These are phyloP conservation scores for Truncatella angustata DNA, from an alignment of 2,329 filamentous ascomycete genomes.

Conservation along the genomic window DNA sequence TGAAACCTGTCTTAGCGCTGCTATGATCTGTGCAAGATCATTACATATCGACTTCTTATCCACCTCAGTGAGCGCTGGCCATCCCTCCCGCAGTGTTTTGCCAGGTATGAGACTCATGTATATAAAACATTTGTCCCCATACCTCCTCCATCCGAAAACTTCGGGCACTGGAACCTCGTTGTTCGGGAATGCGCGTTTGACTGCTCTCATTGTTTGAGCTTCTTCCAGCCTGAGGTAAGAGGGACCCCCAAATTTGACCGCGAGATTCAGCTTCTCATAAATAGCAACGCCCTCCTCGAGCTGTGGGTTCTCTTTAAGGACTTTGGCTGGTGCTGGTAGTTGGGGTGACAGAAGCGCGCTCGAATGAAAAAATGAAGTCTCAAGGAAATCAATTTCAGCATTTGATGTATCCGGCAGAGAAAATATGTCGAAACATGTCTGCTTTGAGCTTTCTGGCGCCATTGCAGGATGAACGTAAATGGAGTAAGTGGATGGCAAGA, in stretches of 20 bases:
- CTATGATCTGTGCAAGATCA: slow-evolving; percentile 15
- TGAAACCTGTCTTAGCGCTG: slow-evolving; percentile 9
- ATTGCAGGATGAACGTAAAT: neutral
- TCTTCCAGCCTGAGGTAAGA: slow-evolving; percentile 11
- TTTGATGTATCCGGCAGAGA: neutral
- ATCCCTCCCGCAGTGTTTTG: slow-evolving; percentile 17
- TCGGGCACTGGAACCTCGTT: slow-evolving; percentile 12
- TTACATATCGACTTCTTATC: slow-evolving; percentile 21
- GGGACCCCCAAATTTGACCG: neutral
- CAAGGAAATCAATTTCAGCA: neutral
- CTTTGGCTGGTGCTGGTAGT: neutral
- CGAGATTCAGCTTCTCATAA: neutral
- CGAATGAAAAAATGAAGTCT: neutral
- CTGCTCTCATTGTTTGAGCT: slow-evolving; percentile 13
- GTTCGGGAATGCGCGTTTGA: slow-evolving; percentile 8
- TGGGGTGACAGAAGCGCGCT: neutral
- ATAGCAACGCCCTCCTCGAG: neutral
- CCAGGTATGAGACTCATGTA: slow-evolving; percentile 14
- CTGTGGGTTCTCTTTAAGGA: neutral
- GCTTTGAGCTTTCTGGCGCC: neutral
- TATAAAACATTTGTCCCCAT: slow-evolving; percentile 4
- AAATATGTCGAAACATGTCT: neutral
- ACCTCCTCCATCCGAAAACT: slow-evolving; percentile 12
- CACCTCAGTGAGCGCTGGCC: slow-evolving; percentile 14
- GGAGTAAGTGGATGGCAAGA: too few relatives aligned